Evolutionary conservation across 139 green algal genomes (phyloP), one percentile per base, ranked within the genome.

Genomic region (Chara braunii): DNA sequence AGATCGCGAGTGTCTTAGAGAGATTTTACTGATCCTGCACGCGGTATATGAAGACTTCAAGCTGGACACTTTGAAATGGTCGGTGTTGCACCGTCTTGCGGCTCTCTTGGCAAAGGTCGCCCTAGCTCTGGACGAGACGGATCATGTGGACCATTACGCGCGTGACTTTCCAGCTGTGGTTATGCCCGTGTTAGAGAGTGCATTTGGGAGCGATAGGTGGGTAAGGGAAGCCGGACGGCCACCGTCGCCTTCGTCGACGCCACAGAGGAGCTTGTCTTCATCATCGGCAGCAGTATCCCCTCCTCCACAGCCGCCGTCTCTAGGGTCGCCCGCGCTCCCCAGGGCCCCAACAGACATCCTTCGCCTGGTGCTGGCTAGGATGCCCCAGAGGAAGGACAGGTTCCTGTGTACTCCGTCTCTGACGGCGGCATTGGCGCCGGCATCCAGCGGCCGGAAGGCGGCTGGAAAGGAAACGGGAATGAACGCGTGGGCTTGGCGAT

Each of bases 21-120:
- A 29, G 31, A 2, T 70, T 32, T 33, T 71, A 54, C 33, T 32
- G 55, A 36, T 23, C 32, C 55, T 75, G 11, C 67, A 75, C 50
- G 37, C 24, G 11, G 57, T 72, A 7, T 75, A 72, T 28, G 58
- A 75, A 29, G 67, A 72, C 44, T 14, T 44, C 32, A 64, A 63
- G 22, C 36, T 75, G 4, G 67, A 75, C 37, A 45, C 28, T 18
- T 29, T 72, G 1, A 5, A 45, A n/a, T 5, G 52, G 14, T 23
- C 35, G 54, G 51, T 60, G 51, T 2, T 4, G 11, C 42, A n/a
- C 22, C 14, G 2, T 3, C 22, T 71, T 28, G 62, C 51, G 32
- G 31, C 22, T 1, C 5, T 70, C 14, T 18, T 72, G 18, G 22
- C 30, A 33, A 37, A 31, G 11, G 31, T 71, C 26, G 62, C 62